Evolutionary conservation across 345 rosid species (phyloP), one percentile per base, ranked within the genome.

Genomic region (Lepidium sativum): DNA sequence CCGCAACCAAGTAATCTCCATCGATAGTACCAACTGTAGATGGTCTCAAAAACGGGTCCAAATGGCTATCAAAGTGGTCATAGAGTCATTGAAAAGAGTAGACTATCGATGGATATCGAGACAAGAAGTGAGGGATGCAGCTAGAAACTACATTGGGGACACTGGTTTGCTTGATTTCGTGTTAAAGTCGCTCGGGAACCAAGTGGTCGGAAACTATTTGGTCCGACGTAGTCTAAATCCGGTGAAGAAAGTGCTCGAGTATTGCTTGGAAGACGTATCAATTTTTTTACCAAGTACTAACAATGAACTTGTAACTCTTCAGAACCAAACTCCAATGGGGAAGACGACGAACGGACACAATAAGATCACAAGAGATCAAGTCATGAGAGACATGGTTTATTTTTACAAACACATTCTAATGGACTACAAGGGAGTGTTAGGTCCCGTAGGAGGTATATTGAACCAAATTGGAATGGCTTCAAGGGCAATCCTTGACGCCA

Each of bases 41-140:
- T 92, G 98, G 98, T 92, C 98, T 2, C 81, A 80, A 0, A 92
- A 92, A 77, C 56, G 97, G 49, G 81, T 92, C 1, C 96, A 92
- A 71, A 88, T 91, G 81, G 96, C 98, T 0, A 89, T 86, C 16
- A 65, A 84, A 57, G 97, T 86, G 54, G 86, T 92, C 3, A 84
- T 92, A 13, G 97, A 92, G 58, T 84, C 94, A 20, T 15, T 87
- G 17, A 86, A 81, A 77, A 69, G 80, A 42, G 87, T 86, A 0
- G 83, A 82, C 18, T 74, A 61, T 60, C 75, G 84, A 67, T 89
- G 95, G 97, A 80, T 92, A 55, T 87, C 97, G 16, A 82, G 98
- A 67, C 97, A 92, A 69, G 96, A 92, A 80, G 90, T 89, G 11
- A 80, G 98, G 65, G 98, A 87, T 58, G 90, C 90, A 9, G 96